Conservation (phyloP, 148 eudicot species). For the Mesembryanthemum crystallinum region DNA sequence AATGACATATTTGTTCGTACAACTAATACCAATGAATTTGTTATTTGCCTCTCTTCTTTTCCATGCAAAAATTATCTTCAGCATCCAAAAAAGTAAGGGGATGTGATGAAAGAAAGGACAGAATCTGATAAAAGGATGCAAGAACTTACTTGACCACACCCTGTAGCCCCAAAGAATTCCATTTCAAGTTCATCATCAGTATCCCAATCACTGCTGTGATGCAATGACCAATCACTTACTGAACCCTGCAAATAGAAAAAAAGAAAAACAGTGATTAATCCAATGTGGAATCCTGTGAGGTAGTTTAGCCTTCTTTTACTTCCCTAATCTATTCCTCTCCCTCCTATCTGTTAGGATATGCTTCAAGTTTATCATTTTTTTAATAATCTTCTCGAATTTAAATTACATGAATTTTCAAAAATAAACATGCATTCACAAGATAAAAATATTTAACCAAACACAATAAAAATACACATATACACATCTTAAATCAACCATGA, state of each 20-base stretch:
- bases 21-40: too few relatives aligned
- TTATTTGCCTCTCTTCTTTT: too few relatives aligned
- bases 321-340: background rate
- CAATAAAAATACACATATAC: background rate
- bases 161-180: slow-evolving; percentile 10
- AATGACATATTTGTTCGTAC: too few relatives aligned
- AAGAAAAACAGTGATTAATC: background rate
- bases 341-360: background rate
- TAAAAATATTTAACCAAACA: background rate
- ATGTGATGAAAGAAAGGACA: background rate
- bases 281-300: background rate
- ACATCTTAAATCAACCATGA: background rate
- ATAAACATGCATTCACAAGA: background rate
- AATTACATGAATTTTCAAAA: background rate
- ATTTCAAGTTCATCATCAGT: slow-evolving; percentile 41
- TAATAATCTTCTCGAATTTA: too few relatives aligned
- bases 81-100: background rate
- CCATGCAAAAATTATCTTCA: too few relatives aligned
- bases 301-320: too few relatives aligned
- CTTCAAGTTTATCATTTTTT: background rate
- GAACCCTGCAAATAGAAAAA: slow-evolving; percentile 11
- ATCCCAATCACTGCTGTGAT: slow-evolving; percentile 15
- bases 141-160: slow-evolving; percentile 17
- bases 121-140: background rate
- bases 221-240: background rate